Percentiles rank a stretch among this genome's conserved stretches.
These are phyloP conservation scores for Crucibulum laeve DNA, from an alignment of 768 basidiomycete genomes.

Conservation along the genomic window DNA sequence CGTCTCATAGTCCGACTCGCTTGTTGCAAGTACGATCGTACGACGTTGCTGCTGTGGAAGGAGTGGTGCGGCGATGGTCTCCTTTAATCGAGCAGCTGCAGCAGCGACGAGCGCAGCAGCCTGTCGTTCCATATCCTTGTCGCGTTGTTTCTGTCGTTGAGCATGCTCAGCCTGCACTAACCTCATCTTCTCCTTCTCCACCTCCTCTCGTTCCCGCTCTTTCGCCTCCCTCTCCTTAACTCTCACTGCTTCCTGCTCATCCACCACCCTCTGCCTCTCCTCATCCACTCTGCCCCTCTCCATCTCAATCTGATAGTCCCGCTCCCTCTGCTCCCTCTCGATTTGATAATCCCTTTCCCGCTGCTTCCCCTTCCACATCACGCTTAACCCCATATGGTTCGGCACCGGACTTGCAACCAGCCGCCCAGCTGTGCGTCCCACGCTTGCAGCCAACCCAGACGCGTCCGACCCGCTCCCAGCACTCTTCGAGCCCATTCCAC, in stretches of 20 bases:
- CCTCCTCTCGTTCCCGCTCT: not conserved
- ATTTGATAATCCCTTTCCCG: not conserved
- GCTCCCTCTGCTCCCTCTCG: constrained; percentile 5
- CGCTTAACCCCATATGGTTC: not conserved
- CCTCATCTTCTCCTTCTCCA: constrained; percentile 3
- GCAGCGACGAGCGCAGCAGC: not conserved
- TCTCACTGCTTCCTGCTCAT: constrained; percentile 9
- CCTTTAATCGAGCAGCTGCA: constrained; percentile 13
- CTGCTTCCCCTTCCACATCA: constrained; percentile 4
- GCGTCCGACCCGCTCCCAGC: constrained; percentile 29
- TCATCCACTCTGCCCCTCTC: constrained; percentile 1
- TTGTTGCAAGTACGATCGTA: constrained; percentile 47
- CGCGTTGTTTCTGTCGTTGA: not conserved
- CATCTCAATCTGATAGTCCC: constrained; percentile 1
- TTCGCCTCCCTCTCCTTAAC: constrained; percentile 2
- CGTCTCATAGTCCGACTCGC: constrained; percentile 51
- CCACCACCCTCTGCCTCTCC: constrained; percentile 6
- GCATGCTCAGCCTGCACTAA: not conserved
- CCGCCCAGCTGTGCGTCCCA: not conserved
- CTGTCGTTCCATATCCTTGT: not conserved
- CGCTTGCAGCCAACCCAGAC: constrained; percentile 11
- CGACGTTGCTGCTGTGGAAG: constrained; percentile 28
- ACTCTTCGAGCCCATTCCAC: constrained; percentile 27
- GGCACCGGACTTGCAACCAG: not conserved
- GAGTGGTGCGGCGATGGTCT: constrained; percentile 21